Percentiles rank a stretch among this genome's conserved stretches.
These are phyloP conservation scores for Neofusicoccum kwambonambiense DNA, from an alignment of 2,329 filamentous ascomycete species.

Conservation along the genomic window DNA sequence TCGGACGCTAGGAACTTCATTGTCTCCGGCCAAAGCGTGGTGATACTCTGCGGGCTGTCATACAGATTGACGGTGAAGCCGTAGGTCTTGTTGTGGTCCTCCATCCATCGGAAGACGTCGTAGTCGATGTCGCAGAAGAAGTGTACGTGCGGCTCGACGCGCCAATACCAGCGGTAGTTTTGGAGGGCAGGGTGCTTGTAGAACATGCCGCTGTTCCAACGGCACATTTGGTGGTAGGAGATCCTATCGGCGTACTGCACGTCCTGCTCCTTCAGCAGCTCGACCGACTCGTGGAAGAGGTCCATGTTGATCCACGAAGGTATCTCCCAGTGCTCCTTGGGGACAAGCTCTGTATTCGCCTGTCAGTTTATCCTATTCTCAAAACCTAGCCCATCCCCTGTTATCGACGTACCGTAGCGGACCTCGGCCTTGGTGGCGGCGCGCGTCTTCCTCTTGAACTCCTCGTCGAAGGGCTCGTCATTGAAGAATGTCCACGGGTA, in stretches of 20 bases:
- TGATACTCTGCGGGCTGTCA: conserved; percentile 83
- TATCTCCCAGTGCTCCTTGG: conserved; percentile 90
- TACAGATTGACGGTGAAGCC: conserved; percentile 98
- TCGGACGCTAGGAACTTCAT: conserved; percentile 71
- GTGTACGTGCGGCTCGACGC: conserved; percentile 96
- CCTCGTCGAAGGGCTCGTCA: conserved; percentile 86
- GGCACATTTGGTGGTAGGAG: conserved; percentile 98
- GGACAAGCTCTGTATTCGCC: conserved; percentile 67
- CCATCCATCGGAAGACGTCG: conserved; percentile 97
- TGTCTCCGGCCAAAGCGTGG: conserved; percentile 93
- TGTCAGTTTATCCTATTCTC: conserved; percentile 26
- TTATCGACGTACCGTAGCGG: conserved; percentile 63
- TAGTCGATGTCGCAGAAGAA: conserved; percentile 99
- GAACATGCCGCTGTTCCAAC: conserved; percentile 98
- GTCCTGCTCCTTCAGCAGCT: conserved; percentile 76
- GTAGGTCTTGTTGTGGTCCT: conserved; percentile 97
- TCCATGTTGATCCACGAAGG: conserved; percentile 91
- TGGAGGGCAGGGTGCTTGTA: conserved; percentile 90
- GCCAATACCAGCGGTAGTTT: conserved; percentile 91
- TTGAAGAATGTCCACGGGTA: conserved; percentile 99
- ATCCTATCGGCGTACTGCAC: conserved; percentile 88
- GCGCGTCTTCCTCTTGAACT: conserved; percentile 82
- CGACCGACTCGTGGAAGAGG: conserved; percentile 78
- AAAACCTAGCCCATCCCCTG: neutral
- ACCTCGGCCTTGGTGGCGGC: conserved; percentile 86